Base-by-base conservation (phyloP, 306 rosid species). In the Dalbergia cultrata region DNA sequence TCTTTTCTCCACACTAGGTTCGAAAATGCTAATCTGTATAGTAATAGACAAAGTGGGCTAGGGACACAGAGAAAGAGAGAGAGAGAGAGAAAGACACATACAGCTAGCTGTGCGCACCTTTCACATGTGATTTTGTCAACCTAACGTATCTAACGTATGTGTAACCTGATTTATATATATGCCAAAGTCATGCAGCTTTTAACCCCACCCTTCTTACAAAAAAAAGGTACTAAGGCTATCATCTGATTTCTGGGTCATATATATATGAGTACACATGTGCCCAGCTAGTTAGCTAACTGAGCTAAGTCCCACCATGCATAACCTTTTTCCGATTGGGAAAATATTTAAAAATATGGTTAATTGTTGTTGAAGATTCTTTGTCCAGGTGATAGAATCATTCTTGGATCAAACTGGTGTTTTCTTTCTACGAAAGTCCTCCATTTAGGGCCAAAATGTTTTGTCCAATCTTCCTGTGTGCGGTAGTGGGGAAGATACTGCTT, bases 401-500 rank as follows among this genome's bases (percentile, higher is more conserved):
- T 91, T 31, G 98, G 98, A 89, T 93, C 98, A 78, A 91, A 93
- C 61, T 83, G 52, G 6, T 57, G 26, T 85, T 93, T 93, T 59
- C 84, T 85, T 60, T 90, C 81, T 41, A 68, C 81, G 74, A 93
- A 89, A 21, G 60, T 85, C 16, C 26, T 81, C 98, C 98, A 95
- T 75, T 91, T 95, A 6, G 83, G 49, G 37, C 98, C 97, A 84
- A 91, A 92, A 81, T 95, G 99, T 5, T 85, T 84, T 67, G 33
- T 83, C 99, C 99, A 95, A 18, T 83, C 91, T 72, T 82, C 77
- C 57, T 72, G 86, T 57, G 91, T 84, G 75, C 77, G 69, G 85
- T 90, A 79, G 84, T 92, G 79, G 31, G 95, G 90, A 89, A 95
- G 97, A 81, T 95, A 95, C 68, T 87, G 92, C 87, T 91, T 95